Conservation (phyloP, 352 stramenopile genomes). For the Globisporangium barbulae region DNA sequence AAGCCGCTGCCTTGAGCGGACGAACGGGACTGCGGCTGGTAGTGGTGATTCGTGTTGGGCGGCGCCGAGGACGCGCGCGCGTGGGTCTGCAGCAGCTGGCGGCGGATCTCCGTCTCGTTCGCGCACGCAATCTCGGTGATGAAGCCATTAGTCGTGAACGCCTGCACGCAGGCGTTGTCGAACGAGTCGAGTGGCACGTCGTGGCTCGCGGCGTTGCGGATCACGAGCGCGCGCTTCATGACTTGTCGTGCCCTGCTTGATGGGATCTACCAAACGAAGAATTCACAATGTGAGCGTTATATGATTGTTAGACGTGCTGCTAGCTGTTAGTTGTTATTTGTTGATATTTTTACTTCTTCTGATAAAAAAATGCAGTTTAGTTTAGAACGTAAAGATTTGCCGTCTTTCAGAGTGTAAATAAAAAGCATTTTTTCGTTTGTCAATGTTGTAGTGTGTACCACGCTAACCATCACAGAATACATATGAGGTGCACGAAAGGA, state of each 20-base stretch:
- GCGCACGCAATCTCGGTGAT: constrained; percentile 68
- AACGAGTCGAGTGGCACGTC: constrained; percentile 70
- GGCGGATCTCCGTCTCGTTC: constrained; percentile 48
- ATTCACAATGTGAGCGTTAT: no score
- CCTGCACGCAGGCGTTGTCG: constrained; percentile 74
- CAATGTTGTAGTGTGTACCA: neutral
- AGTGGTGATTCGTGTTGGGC: constrained; percentile 18
- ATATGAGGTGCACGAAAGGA: neutral
- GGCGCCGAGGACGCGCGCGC: constrained; percentile 22
- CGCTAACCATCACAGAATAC: neutral
- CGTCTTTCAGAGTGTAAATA: no score
- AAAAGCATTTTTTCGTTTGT: no score
- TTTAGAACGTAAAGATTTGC: no score
- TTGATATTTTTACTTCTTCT: no score
- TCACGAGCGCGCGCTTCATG: constrained; percentile 80
- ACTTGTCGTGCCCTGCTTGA: neutral
- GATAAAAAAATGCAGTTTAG: no score
- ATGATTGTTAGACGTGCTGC: no score
- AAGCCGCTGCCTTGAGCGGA: neutral
- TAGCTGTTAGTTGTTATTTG: no score
- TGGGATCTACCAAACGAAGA: no score
- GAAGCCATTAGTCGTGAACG: constrained; percentile 64
- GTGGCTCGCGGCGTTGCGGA: constrained; percentile 70
- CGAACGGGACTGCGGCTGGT: constrained; percentile 19
- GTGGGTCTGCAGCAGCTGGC: constrained; percentile 56